Conservation (phyloP, 2,329 filamentous ascomycete genomes). For the Aspergillus sp. region DNA sequence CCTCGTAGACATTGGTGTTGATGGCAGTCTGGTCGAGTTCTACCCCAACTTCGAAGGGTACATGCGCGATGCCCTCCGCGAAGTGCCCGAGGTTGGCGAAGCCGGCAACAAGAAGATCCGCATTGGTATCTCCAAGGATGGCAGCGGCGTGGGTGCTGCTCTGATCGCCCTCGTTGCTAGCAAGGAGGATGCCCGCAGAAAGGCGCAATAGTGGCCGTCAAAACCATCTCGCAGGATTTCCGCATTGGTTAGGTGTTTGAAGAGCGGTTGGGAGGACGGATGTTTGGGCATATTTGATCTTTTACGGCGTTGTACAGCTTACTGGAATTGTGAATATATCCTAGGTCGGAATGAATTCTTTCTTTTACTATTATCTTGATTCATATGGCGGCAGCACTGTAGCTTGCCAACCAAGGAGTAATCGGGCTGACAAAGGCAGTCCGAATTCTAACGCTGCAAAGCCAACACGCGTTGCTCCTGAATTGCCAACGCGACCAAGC, state of each 20-base stretch:
- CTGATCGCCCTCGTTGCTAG: slow-evolving; percentile 90
- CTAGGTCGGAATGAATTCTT: slow-evolving; percentile 1
- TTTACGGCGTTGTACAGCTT: slow-evolving; percentile 8
- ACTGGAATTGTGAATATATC: slow-evolving; percentile 6
- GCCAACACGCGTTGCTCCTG: background rate
- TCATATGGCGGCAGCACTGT: background rate
- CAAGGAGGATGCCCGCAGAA: slow-evolving; percentile 23
- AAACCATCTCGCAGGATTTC: background rate
- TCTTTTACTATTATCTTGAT: background rate
- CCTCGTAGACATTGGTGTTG: slow-evolving; percentile 87
- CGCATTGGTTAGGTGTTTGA: slow-evolving; percentile 7
- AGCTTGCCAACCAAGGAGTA: background rate
- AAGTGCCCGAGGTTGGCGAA: slow-evolving; percentile 74
- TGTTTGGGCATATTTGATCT: slow-evolving; percentile 2
- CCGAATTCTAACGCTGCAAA: background rate
- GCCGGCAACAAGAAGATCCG: slow-evolving; percentile 81
- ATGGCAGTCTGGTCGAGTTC: slow-evolving; percentile 92
- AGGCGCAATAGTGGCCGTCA: slow-evolving; percentile 9
- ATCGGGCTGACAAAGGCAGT: background rate
- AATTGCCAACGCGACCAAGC: background rate
- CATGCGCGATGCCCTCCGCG: slow-evolving; percentile 77
- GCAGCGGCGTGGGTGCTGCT: slow-evolving; percentile 91
- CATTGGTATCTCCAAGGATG: slow-evolving; percentile 96
- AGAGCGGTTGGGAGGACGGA: slow-evolving; percentile 6
- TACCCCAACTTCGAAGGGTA: slow-evolving; percentile 90